Evolutionary conservation across 176 grass and related monocot species (phyloP).

Genomic region (Thinopyrum elongatum): DNA sequence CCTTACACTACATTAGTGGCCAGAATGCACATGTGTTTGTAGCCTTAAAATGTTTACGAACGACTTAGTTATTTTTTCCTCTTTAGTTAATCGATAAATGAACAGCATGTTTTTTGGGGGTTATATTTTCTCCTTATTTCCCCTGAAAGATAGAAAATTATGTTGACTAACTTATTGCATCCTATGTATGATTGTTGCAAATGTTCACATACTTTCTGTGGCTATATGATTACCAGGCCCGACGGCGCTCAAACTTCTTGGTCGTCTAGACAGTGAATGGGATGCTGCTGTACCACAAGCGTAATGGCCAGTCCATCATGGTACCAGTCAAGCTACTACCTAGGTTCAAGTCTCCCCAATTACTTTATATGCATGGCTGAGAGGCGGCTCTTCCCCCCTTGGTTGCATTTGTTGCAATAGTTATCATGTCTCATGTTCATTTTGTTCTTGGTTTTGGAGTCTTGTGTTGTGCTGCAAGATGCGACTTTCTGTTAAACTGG

Average conservation of each 20-base stretch:
- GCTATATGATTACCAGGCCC: neutral
- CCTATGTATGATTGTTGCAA: neutral
- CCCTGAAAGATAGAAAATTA: neutral
- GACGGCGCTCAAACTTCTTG: neutral
- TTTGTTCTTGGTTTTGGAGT: neutral
- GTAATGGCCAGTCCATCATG: neutral
- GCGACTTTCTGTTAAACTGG: neutral
- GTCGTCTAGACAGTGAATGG: neutral
- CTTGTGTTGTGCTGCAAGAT: no score
- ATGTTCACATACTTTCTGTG: neutral
- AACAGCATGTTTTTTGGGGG: neutral
- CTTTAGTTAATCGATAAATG: neutral
- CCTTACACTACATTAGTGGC: neutral
- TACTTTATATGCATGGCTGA: no score
- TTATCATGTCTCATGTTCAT: neutral
- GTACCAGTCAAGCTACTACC: no score
- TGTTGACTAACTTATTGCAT: neutral
- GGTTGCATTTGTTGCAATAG: no score
- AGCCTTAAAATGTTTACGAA: no score
- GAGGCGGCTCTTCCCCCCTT: no score
- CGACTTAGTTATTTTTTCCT: no score
- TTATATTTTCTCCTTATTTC: neutral
- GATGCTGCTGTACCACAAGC: neutral
- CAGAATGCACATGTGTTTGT: no score
- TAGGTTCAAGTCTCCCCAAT: no score